Percentiles rank a stretch among this genome's conserved stretches.
Conservation (phyloP, 78 protist genomes). For the Speleostelium caveatum region DNA sequence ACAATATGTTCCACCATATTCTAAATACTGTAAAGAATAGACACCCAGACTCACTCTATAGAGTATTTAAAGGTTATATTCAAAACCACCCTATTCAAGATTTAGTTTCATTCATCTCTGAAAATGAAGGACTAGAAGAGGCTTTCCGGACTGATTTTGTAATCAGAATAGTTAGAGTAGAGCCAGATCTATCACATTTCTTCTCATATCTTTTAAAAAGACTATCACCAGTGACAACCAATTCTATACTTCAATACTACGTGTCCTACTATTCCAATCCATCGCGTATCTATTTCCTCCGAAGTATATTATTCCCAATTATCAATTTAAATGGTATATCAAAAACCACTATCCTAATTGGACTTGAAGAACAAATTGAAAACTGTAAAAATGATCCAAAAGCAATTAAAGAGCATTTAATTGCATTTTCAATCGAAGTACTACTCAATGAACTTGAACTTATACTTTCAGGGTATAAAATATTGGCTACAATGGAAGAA, state of each 20-base stretch:
- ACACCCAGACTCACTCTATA: background rate
- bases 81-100: background rate
- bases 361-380: background rate
- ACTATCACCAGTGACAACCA: background rate
- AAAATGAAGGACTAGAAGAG: background rate
- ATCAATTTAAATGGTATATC: too few relatives aligned
- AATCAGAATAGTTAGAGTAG: background rate
- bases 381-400: background rate
- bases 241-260: background rate
- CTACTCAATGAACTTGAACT: background rate
- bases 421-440: background rate
- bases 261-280: background rate
- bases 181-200: background rate
- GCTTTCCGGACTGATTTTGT: background rate
- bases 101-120: background rate
- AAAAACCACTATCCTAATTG: background rate
- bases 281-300: background rate
- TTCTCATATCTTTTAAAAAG: background rate
- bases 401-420: too few relatives aligned
- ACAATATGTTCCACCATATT: too few relatives aligned
- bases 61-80: too few relatives aligned
- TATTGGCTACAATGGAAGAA: background rate
- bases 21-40: background rate
- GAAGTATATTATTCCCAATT: background rate
- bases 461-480: background rate